Percentiles rank a stretch among this genome's conserved stretches.
These are phyloP conservation scores for Chytriomyces sp. DNA, from an alignment of 192 early-diverging fungal species.

Conservation along the genomic window DNA sequence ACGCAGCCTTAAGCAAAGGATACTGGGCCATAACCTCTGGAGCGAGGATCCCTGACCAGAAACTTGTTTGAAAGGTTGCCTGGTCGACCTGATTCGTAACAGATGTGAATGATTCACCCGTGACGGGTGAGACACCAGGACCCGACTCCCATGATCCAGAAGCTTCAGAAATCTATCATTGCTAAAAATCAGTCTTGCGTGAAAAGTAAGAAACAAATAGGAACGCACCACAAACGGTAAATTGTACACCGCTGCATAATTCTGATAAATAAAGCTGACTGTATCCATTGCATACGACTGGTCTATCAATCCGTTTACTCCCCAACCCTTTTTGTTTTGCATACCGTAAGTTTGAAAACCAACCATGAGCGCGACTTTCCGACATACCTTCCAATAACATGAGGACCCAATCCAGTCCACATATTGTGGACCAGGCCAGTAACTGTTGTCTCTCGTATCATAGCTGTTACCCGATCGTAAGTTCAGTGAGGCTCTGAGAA, in stretches of 20 bases:
- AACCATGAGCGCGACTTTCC: neutral
- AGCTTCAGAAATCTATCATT: constrained; percentile 20
- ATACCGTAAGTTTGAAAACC: too few relatives aligned
- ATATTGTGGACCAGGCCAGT: constrained; percentile 18
- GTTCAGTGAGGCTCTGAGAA: too few relatives aligned
- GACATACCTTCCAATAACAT: neutral
- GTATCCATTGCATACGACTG: neutral
- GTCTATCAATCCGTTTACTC: neutral
- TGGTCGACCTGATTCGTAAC: constrained; percentile 16
- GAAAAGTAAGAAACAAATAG: neutral
- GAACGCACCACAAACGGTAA: neutral
- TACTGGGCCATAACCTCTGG: neutral
- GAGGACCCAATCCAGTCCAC: constrained; percentile 23
- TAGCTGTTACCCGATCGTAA: too few relatives aligned
- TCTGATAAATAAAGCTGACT: neutral
- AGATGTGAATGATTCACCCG: constrained; percentile 1
- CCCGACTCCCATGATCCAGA: constrained; percentile 27
- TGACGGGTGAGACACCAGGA: neutral
- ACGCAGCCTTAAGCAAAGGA: constrained; percentile 1
- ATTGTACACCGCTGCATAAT: neutral
- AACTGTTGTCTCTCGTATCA: too few relatives aligned
- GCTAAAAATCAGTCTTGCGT: neutral
- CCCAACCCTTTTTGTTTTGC: too few relatives aligned
- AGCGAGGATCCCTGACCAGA: constrained; percentile 4
- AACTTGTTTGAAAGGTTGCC: constrained; percentile 12